phyloP scores from a whole-genome alignment of 78 protist species.

The Tieghemostelium lacteum region DNA sequence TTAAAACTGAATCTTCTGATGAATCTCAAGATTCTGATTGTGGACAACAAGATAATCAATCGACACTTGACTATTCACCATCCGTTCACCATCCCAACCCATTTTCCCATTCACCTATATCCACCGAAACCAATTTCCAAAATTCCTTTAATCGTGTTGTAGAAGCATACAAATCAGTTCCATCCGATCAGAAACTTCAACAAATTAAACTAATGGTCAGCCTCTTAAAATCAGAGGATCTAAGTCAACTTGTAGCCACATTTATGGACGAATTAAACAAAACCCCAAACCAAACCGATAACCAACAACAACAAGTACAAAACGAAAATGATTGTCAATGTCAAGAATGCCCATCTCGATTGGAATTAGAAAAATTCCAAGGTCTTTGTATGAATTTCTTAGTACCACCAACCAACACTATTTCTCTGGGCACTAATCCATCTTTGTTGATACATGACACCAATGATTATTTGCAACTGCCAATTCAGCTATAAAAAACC shows the following conservation, averaged over 20 bases:
- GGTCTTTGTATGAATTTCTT: slow-evolving; percentile 21
- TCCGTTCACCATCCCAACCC: background rate
- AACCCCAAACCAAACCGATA: background rate
- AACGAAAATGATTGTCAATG: slow-evolving; percentile 3
- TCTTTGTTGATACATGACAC: background rate
- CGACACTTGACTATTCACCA: background rate
- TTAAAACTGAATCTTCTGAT: background rate
- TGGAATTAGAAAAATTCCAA: slow-evolving; percentile 41
- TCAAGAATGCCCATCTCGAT: slow-evolving; percentile 36
- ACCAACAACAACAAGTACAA: background rate
- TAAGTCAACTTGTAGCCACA: slow-evolving; percentile 33
- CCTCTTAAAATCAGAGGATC: slow-evolving; percentile 35
- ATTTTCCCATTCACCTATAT: background rate
- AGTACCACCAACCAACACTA: slow-evolving; percentile 1
- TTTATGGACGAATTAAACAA: slow-evolving; percentile 39
- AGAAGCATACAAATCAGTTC: slow-evolving; percentile 37
- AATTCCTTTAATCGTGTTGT: slow-evolving; percentile 47
- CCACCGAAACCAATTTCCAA: slow-evolving; percentile 19
- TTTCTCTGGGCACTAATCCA: background rate
- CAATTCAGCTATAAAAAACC: background rate
- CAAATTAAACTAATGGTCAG: slow-evolving; percentile 35
- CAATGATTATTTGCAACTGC: background rate
- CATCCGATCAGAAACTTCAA: slow-evolving; percentile 1
- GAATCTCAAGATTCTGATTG: background rate
- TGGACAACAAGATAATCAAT: background rate